phyloP scores from a whole-genome alignment of 441 rosid species.

The Adansonia rubrostipa region DNA sequence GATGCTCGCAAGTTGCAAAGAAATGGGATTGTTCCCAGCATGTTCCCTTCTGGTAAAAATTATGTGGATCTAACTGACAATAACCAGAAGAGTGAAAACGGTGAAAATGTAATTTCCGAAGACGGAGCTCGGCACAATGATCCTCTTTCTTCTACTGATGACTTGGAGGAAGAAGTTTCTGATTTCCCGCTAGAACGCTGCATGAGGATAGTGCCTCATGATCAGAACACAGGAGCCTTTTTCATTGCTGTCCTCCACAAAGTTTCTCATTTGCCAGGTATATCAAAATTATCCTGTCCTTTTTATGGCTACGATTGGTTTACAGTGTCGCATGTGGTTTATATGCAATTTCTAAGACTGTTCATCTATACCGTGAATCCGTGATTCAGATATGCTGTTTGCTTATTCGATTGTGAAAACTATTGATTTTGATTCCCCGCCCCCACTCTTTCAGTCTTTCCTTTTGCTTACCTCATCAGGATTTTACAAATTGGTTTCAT shows the following conservation, averaged over 20 bases:
- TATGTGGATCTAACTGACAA: constrained; percentile 38
- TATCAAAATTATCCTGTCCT: not conserved
- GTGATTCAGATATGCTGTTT: constrained; percentile 15
- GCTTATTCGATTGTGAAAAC: not conserved
- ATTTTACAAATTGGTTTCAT: constrained; percentile 1
- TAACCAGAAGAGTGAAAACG: constrained; percentile 41
- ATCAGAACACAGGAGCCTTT: constrained; percentile 97
- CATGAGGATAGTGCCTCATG: constrained; percentile 93
- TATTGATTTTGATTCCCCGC: not conserved
- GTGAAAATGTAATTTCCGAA: constrained; percentile 38
- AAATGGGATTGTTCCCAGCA: constrained; percentile 65
- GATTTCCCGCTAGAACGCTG: constrained; percentile 84
- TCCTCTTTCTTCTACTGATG: constrained; percentile 36
- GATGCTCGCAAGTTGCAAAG: constrained; percentile 59
- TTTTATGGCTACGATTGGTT: not conserved
- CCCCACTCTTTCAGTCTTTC: not conserved
- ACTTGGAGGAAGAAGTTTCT: constrained; percentile 61
- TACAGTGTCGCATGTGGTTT: constrained; percentile 1
- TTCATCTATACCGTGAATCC: not conserved
- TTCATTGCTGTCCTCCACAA: constrained; percentile 88
- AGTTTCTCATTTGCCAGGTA: constrained; percentile 79
- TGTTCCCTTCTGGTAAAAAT: constrained; percentile 84
- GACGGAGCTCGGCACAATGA: constrained; percentile 42
- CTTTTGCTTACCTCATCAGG: not conserved
- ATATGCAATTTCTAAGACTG: constrained; percentile 2